phyloP scores from a whole-genome alignment of 2,329 filamentous ascomycete genomes.

The Cladosporium halotolerans region DNA sequence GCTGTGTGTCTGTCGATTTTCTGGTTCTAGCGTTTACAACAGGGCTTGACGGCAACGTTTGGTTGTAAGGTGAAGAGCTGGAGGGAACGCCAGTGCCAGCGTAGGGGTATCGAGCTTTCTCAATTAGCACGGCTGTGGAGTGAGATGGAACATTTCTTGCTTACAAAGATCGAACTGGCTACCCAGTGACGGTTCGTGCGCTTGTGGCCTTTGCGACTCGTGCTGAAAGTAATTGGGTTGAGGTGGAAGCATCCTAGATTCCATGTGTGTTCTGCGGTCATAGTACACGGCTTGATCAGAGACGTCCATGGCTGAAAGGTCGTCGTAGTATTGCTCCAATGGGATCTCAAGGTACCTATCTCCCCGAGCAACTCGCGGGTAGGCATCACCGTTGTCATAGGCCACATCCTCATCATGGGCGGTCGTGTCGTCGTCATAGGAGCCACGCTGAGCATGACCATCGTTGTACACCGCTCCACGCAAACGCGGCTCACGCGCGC shows the following conservation, averaged over 20 bases:
- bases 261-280: background rate
- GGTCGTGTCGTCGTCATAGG: background rate
- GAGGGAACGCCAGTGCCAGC: constrained; percentile 16
- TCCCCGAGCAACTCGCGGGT: background rate
- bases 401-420: background rate
- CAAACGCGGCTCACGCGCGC: constrained; percentile 12
- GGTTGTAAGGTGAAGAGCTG: constrained; percentile 27
- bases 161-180: constrained; percentile 1
- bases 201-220: background rate
- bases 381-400: background rate
- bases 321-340: background rate
- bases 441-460: constrained; percentile 8
- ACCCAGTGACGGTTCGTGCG: background rate
- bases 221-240: background rate
- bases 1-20: background rate
- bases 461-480: constrained; percentile 1
- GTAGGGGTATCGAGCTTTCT: constrained; percentile 22
- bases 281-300: background rate
- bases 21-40: constrained; percentile 30
- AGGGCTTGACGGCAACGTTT: constrained; percentile 34
- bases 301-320: background rate
- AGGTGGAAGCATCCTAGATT: background rate
- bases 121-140: background rate
- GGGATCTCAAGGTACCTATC: background rate
- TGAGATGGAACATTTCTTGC: background rate